Base-by-base conservation (phyloP, 306 rosid genomes). In the Trichosanthes truncata region DNA sequence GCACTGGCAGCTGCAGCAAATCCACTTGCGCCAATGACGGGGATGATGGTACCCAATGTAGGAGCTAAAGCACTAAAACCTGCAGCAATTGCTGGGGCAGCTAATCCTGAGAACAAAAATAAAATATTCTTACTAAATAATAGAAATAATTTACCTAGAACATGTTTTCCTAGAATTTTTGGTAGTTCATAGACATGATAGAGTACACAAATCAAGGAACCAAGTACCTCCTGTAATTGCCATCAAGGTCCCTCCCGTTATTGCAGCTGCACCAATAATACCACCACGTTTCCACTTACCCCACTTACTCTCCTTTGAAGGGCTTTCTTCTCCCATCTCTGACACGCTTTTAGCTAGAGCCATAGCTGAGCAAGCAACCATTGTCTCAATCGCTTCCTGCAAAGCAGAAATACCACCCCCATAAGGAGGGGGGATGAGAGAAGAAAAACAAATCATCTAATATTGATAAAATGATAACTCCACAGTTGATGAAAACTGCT, bases 21-120 rank as follows among this genome's bases (percentile, higher is more conserved):
- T 43, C 98, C 97, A 84, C 90, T 81, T 76, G 93, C 93, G 79
- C 98, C 97, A 61, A 94, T 92, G 81, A 89, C 88, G 56, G 98
- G 98, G 81, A 94, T 83, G 56, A 94, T 71, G 87, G 97, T 91
- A 40, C 98, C 97, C 84, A 94, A 81, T 78, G 98, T 92, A 74
- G 98, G 97, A 83, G 98, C 98, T 87, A 94, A 60, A 77, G 97
- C 97, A 84, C 91, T 65, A 75, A 94, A 88, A 57, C 98, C 98
- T 5, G 98, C 93, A 74, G 97, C 96, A 83, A 94, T 94, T 79
- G 97, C 97, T 23, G 98, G 98, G 82, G 98, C 98, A 38, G 97
- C 97, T 82, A 94, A 87, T 79, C 98, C 98, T 94, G 89, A 80
- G 53, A 81, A 77, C 75, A 87, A 71, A 72, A 46, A 51, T 31